Percentiles rank a stretch among this genome's conserved stretches.
These are phyloP conservation scores for Tulasnella calospora DNA, from an alignment of 768 basidiomycete genomes.

Conservation along the genomic window DNA sequence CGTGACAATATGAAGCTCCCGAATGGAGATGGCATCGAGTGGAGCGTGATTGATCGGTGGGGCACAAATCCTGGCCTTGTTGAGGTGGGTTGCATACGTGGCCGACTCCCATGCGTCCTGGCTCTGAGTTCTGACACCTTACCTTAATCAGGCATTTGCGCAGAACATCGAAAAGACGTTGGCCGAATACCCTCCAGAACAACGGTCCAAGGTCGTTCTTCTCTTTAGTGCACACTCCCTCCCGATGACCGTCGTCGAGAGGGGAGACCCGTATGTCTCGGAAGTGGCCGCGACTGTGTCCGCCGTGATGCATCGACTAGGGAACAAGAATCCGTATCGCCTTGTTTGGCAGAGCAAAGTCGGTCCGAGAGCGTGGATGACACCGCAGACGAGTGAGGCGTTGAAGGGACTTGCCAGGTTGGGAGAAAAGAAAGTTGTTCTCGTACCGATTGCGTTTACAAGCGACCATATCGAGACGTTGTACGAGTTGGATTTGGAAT, in stretches of 20 bases:
- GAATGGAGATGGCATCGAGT: conserved; percentile 53
- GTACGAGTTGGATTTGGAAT: conserved; percentile 93
- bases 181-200: conserved; percentile 60
- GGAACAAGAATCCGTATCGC: conserved; percentile 78
- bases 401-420: conserved; percentile 55
- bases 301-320: conserved; percentile 85
- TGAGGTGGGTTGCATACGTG: conserved; percentile 55
- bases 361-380: conserved; percentile 97
- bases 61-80: conserved; percentile 91
- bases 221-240: conserved; percentile 97
- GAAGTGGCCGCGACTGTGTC: conserved; percentile 94
- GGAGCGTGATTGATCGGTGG: conserved; percentile 99
- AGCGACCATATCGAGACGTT: conserved; percentile 99
- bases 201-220: conserved; percentile 68
- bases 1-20: conserved; percentile 40
- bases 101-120: neutral
- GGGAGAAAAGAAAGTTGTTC: conserved; percentile 47
- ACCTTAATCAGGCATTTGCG: conserved; percentile 65
- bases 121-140: neutral
- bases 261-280: conserved; percentile 93
- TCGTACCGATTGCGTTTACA: conserved; percentile 97
- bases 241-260: conserved; percentile 97
- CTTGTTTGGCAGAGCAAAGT: conserved; percentile 98
- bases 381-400: conserved; percentile 89
- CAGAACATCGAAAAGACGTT: conserved; percentile 82